phyloP scores from a whole-genome alignment of 2,329 filamentous ascomycete species.

The Diaporthe sp. region DNA sequence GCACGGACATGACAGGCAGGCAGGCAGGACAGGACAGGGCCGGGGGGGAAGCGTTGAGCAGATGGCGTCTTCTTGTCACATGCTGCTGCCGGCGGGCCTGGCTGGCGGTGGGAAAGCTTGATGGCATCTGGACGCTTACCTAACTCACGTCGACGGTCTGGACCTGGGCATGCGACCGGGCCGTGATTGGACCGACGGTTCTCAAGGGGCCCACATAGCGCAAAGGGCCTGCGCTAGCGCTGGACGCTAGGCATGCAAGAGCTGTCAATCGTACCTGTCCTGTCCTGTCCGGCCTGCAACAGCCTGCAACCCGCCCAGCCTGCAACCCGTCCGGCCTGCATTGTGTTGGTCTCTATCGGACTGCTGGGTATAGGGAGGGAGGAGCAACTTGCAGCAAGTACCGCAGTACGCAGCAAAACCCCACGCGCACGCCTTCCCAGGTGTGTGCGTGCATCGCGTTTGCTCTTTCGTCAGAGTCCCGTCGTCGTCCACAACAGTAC shows the following conservation, averaged over 20 bases:
- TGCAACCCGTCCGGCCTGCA: background rate
- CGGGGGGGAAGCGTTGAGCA: background rate
- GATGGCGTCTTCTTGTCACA: background rate
- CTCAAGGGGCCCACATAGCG: background rate
- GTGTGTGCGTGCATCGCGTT: background rate
- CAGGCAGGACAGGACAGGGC: background rate
- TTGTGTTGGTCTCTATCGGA: slow-evolving; percentile 2
- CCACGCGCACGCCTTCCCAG: slow-evolving; percentile 18
- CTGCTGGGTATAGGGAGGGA: background rate
- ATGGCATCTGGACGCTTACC: slow-evolving; percentile 7
- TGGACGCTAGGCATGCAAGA: slow-evolving; percentile 32
- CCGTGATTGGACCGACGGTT: background rate
- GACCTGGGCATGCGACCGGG: background rate
- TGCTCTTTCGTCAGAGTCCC: slow-evolving; percentile 6
- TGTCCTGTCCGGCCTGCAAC: slow-evolving; percentile 27
- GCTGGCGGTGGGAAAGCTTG: slow-evolving; percentile 21
- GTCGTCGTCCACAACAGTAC: background rate
- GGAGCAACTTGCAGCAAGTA: background rate
- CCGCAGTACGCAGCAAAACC: background rate
- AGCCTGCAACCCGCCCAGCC: too few species aligned
- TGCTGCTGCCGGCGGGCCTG: slow-evolving; percentile 3
- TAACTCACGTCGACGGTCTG: slow-evolving; percentile 13
- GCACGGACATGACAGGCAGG: background rate
- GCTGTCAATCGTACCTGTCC: slow-evolving; percentile 28
- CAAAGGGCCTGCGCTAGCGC: slow-evolving; percentile 33